A percentile compares a stretch with the other conserved stretches of the same genome.
These are phyloP conservation scores for Cystofilobasidium bisporidii DNA, from an alignment of 768 basidiomycete genomes.

Conservation along the genomic window DNA sequence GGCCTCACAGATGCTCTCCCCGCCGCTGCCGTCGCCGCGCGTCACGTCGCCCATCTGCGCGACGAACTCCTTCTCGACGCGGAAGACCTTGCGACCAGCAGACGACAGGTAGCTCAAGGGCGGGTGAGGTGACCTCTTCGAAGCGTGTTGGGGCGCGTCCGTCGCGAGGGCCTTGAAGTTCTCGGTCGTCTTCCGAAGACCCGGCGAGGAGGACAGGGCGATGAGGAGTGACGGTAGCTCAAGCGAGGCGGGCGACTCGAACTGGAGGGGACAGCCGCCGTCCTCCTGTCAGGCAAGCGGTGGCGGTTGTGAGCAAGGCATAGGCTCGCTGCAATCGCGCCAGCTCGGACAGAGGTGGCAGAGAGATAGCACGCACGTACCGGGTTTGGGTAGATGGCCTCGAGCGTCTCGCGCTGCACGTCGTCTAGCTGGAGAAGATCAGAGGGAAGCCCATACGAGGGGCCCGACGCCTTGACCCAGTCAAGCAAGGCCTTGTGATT, in stretches of 20 bases:
- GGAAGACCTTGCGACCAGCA: conserved; percentile 44
- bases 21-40: conserved; percentile 49
- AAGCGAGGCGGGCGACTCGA: conserved; percentile 42
- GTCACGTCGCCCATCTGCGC: conserved; percentile 53
- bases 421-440: conserved; percentile 43
- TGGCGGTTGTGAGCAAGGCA: no score
- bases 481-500: background rate
- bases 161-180: conserved; percentile 50
- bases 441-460: conserved; percentile 44
- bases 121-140: conserved; percentile 47
- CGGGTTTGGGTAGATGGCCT: conserved; percentile 17
- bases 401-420: conserved; percentile 44
- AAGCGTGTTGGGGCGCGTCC: conserved; percentile 40
- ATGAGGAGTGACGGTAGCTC: conserved; percentile 45
- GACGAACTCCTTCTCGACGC: conserved; percentile 47
- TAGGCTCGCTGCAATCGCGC: no score
- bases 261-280: conserved; percentile 38
- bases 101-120: conserved; percentile 42
- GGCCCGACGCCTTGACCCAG: conserved; percentile 42
- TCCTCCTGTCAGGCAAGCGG: no score
- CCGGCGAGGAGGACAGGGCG: conserved; percentile 41
- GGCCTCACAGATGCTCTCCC: conserved; percentile 47
- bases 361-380: conserved; percentile 4
- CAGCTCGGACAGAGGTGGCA: no score
- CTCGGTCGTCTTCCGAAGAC: conserved; percentile 45